These are phyloP conservation scores for Penicillium dipodomyicola DNA, from an alignment of 495 filamentous ascomycete genomes.

Conservation along the genomic window DNA sequence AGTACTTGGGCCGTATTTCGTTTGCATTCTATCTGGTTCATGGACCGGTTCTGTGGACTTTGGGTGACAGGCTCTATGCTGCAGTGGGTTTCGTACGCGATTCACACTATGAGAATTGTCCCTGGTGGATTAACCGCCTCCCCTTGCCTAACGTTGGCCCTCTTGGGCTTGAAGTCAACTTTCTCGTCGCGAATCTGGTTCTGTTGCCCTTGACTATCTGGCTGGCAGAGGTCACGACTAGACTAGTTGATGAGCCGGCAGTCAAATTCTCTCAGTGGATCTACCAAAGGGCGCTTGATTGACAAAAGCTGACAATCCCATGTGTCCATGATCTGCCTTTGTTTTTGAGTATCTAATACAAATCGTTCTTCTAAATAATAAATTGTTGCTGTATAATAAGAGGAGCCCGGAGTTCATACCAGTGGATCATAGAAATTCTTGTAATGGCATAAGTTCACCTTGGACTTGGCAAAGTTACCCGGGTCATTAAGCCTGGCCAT, in stretches of 20 bases:
- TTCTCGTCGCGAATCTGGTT: slow-evolving; percentile 52
- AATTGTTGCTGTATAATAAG: neutral
- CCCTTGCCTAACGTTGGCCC: slow-evolving; percentile 49
- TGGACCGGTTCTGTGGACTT: slow-evolving; percentile 45
- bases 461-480: neutral
- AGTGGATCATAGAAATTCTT: neutral
- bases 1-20: slow-evolving; percentile 54
- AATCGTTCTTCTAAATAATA: neutral
- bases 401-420: neutral
- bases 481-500: neutral
- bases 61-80: slow-evolving; percentile 48
- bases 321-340: slow-evolving; percentile 2
- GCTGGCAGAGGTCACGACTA: slow-evolving; percentile 55
- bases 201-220: slow-evolving; percentile 56
- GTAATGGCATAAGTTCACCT: neutral
- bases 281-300: slow-evolving; percentile 38
- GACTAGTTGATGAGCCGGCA: slow-evolving; percentile 55
- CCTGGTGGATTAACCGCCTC: slow-evolving; percentile 46
- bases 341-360: neutral
- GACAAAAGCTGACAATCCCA: slow-evolving; percentile 1
- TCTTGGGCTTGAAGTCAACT: slow-evolving; percentile 53
- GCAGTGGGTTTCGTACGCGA: slow-evolving; percentile 49
- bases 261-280: slow-evolving; percentile 53
- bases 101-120: slow-evolving; percentile 33
- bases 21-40: slow-evolving; percentile 57